Evolutionary conservation across 768 basidiomycete genomes (phyloP), one percentile per base, ranked within the genome.

Genomic region (Omphalotus guepiniiformis): DNA sequence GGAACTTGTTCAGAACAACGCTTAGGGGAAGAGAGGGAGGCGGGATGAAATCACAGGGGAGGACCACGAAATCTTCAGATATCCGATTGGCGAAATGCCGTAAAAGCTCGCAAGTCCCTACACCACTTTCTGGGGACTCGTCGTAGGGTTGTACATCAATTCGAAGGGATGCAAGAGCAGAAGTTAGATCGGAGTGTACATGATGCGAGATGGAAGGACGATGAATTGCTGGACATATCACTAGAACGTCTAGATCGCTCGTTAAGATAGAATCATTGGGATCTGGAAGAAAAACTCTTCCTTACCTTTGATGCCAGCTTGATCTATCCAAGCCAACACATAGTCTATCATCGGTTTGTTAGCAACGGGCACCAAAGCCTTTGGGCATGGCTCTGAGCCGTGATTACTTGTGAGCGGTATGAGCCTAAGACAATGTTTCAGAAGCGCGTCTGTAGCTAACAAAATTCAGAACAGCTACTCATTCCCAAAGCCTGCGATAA

Each of bases 401-500:
- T 89, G 72, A 58, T 88, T 79, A 52, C 75, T 76, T 19, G 88
- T 90, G 39, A 93, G 66, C 1, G 90, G 90, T 36, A 76, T 63
- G 15, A 93, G 74, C 48, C 89, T 93, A 58, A 39, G 48, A 39
- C 16, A 35, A 42, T 50, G 52, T 58, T 50, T 58, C 49, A 55
- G 45, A 47, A 43, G 39, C 49, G 42, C 27, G 51, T 40, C 1
- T 16, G 25, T 3, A 19, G 16, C 27, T 23, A 30, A 27, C 13
- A 3, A 41, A 16, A n/a, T 39, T 61, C 83, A 4, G 12, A 36
- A 9, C 5, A 15, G 4, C 64, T 66, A 89, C 93, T 86, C 85
- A 58, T 88, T 84, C n/a, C 94, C 94, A 68, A 92, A 92, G 27
- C 94, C 94, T 23, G 91, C 88, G 11, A 96, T 74, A 22, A 96